These are phyloP conservation scores for Mycena pura DNA, from an alignment of 768 basidiomycete genomes.

Conservation along the genomic window DNA sequence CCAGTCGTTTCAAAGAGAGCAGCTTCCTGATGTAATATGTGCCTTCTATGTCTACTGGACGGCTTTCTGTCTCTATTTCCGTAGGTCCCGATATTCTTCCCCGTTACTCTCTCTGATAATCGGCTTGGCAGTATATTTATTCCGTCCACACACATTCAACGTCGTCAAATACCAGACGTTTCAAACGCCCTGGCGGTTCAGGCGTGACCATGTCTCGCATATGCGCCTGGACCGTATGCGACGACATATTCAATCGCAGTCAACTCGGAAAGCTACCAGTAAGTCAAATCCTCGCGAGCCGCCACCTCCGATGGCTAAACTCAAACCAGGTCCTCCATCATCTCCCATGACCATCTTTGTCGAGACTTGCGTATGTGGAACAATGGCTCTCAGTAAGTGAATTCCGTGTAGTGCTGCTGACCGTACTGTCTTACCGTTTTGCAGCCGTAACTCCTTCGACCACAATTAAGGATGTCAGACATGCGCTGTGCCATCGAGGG, in stretches of 20 bases:
- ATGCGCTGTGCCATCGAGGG: background rate
- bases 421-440: background rate
- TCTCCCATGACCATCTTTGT: background rate
- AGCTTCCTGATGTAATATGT: background rate
- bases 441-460: background rate
- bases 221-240: background rate
- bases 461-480: background rate
- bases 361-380: background rate
- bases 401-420: background rate
- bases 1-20: background rate
- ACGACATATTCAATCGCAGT: background rate
- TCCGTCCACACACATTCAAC: background rate
- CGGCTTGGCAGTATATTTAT: background rate
- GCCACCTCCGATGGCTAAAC: background rate
- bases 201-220: slow-evolving; percentile 1
- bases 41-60: background rate
- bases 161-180: background rate
- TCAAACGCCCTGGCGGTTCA: background rate
- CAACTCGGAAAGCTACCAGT: background rate
- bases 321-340: background rate
- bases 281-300: background rate
- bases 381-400: background rate
- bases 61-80: background rate
- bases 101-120: background rate
- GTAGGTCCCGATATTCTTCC: background rate